Evolutionary conservation across 108 stramenopile genomes (phyloP).

Genomic region (Pelagomonas calceolata): DNA sequence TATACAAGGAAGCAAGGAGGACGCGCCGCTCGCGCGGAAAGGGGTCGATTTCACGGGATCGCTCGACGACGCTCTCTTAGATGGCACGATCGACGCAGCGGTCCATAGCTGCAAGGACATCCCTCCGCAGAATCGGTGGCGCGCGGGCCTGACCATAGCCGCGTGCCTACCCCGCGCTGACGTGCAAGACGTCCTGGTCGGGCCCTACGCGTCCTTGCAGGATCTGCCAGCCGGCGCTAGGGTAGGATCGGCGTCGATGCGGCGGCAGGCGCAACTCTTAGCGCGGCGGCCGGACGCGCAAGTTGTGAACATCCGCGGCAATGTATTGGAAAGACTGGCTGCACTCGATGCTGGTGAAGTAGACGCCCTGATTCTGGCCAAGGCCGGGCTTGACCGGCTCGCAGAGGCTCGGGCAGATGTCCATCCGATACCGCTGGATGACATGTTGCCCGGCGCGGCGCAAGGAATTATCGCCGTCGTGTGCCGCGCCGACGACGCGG

Average conservation of each 20-base stretch:
- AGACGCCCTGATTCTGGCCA: slow-evolving; percentile 21
- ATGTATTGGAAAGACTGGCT: slow-evolving; percentile 11
- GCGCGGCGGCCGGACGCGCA: slow-evolving; percentile 8
- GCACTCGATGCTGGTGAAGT: slow-evolving; percentile 21
- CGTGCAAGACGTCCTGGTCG: slow-evolving; percentile 4
- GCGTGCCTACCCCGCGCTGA: slow-evolving; percentile 3
- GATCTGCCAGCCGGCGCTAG: slow-evolving; percentile 8
- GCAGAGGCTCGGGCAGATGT: neutral
- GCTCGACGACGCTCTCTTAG: slow-evolving; percentile 16
- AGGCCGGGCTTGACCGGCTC: slow-evolving; percentile 20
- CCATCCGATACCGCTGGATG: slow-evolving; percentile 7
- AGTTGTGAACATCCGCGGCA: slow-evolving; percentile 19
- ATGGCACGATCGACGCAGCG: slow-evolving; percentile 13
- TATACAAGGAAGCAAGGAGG: slow-evolving; percentile 4
- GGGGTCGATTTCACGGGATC: slow-evolving; percentile 21
- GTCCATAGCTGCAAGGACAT: slow-evolving; percentile 27
- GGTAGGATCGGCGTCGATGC: slow-evolving; percentile 17
- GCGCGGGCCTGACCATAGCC: slow-evolving; percentile 4
- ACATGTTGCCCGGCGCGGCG: slow-evolving; percentile 12
- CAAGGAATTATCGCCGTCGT: slow-evolving; percentile 22
- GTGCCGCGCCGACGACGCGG: slow-evolving; percentile 9
- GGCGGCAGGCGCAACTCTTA: slow-evolving; percentile 22
- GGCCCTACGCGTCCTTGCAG: neutral
- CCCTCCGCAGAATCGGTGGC: slow-evolving; percentile 20
- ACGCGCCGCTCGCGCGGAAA: slow-evolving; percentile 11